Evolutionary conservation across 164 flowering plant species (phyloP), one percentile per base, ranked within the genome.

Genomic region (Santalum album): DNA sequence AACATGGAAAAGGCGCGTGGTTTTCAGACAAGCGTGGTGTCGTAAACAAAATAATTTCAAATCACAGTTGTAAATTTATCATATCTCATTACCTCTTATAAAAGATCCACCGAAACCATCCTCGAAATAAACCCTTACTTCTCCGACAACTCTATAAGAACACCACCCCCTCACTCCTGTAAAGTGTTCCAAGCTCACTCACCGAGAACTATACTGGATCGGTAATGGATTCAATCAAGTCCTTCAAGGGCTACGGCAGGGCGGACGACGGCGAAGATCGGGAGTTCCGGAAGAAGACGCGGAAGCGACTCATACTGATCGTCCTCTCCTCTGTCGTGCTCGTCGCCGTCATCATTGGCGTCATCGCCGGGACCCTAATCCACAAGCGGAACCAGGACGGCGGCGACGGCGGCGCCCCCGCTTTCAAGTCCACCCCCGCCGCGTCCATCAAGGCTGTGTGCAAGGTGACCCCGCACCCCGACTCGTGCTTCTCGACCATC

Each of bases 231-330:
- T 29, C 34, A 4, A 29, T 29, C 34, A 80, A 74, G 5, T 82
- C 86, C 56, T 76, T 86, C 74, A 85, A 80, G 50, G 85, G 87
- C 55, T 79, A 83, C 36, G 85, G 79, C 51, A 82, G 79, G 47
- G 84, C 80, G 0, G 81, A 76, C 49, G 70, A 62, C 42, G 53
- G n/a, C 0, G 85, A 82, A 38, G 72, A 82, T 21, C 71, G 61
- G 1, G 72, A 72, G 7, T 78, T 75, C 65, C 77, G 66, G 11
- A 59, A 54, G 21, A 78, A 72, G 45, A 60, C 87, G 0, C 77
- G 84, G 12, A 66, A 50, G 48, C 78, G 91, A 2, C 12, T 70
- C 52, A 53, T 77, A 65, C 54, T 89, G 65, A 38, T 83, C 55
- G 17, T 10, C 17, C 48, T 82, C 54, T 83, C 96, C 17, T 25